Base-by-base conservation (phyloP, 768 basidiomycete species). In the Phylloporus sp. region DNA sequence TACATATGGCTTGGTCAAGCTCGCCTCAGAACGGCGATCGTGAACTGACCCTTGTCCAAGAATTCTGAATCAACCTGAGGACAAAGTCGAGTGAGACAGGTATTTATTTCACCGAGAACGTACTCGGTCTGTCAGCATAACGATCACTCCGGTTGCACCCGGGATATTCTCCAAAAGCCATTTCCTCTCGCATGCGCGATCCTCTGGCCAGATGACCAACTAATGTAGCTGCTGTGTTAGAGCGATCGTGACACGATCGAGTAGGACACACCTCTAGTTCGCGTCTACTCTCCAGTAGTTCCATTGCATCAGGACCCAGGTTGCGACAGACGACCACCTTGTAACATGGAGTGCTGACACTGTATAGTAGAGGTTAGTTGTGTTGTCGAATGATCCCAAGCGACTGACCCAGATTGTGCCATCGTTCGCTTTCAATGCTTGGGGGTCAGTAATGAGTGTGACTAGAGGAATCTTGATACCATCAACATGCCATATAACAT, bases 121-220 rank as follows among this genome's bases (percentile, higher is more conserved):
- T 55, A 87, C 92, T 70, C 84, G 85, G 47, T 95, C 92, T 0
- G 80, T 73, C 2, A 91, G 61, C 74, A 86, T 83, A 22, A 88
- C 74, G 13, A 85, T 67, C 1, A 81, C 61, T 5, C 86, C 94
- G 9, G 68, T 60, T 3, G 86, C 82, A 5, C 85, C 89, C n/a
- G 69, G 66, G 6, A 84, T 73, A 54, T 92, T 86, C 47, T 86
- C 74, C 20, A 92, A 69, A 4, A 95, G 68, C 92, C 91, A 95
- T 20, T 75, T 59, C 15, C 83, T 74, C 34, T 81, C 78, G 50
- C 81, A 86, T 2, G 70, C 61, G 6, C 73, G 58, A 58, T 89
- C 80, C 53, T 86, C 68, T 1, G 72, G 70, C 79, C 80, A 81
- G 5, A 68, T 40, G 6, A 80, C 69, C 29, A 83, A 62, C 72